Base-by-base conservation (phyloP, 371 early-diverging fungal species). In the Batrachochytrium dendrobatidis region DNA sequence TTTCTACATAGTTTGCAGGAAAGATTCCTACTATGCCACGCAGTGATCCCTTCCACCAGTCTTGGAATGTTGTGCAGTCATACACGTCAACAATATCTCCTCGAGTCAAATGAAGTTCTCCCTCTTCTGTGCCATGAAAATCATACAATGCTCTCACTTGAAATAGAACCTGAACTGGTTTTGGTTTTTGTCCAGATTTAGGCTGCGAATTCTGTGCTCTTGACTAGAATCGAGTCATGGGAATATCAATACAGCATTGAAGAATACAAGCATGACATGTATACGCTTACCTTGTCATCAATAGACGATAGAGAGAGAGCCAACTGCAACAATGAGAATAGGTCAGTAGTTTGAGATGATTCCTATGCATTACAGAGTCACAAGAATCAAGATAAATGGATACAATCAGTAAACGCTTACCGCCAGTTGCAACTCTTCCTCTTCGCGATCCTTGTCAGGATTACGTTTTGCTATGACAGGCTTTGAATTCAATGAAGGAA, bases 21-120 rank as follows among this genome's bases (percentile, higher is more conserved):
- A 93, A 91, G 54, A 93, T 87, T 15, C 94, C 94, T 24, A 81
- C 77, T 31, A 76, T 75, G 30, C 88, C 87, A 35, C 76, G 70
- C 28, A 83, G 62, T 61, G 86, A 86, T 10, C 91, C 94, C 67
- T 88, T 88, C 92, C 92, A 93, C 94, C 94, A 93, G 61, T 91
- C 91, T 58, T 85, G 79, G 63, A 88, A 91, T 0, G 89, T 87
- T 45, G 84, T 86, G 34, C 67, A 65, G 58, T 91, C 92, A 60
- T 86, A 66, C 2, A 93, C 92, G 29, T 81, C 79, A 44, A 91
- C 81, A 50, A 91, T 79, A 59, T 91, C 91, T 25, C 87, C 89
- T 51, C 83, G 79, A 34, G 77, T 75, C 58, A 93, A 84, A 15
- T 85, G 84, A 45, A 93, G 80, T 59, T 93, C 94, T 15, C 91